A percentile compares a stretch with the other conserved stretches of the same genome.
Conservation (phyloP, 768 basidiomycete genomes). For the Solioccasus polychromus region DNA sequence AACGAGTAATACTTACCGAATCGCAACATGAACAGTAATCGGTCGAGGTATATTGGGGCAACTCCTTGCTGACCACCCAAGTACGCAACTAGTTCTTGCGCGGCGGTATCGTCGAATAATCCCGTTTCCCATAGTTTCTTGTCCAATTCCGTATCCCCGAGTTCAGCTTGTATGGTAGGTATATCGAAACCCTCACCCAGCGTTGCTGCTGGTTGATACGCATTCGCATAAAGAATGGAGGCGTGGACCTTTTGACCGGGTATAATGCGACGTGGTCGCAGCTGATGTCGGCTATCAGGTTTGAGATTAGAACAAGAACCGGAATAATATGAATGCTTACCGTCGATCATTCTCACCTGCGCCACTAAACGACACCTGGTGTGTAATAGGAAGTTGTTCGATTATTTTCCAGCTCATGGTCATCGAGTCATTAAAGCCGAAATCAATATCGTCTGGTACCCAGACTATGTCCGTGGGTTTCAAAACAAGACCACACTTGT, state of each 20-base stretch:
- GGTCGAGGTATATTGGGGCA: conserved; percentile 18
- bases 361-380: conserved; percentile 22
- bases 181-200: conserved; percentile 25
- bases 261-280: conserved; percentile 26
- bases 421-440: conserved; percentile 24
- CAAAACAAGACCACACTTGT: conserved; percentile 23
- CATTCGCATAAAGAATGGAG: conserved; percentile 21
- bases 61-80: conserved; percentile 13
- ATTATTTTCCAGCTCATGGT: background rate
- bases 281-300: conserved; percentile 10
- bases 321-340: conserved; percentile 3
- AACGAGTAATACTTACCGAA: conserved; percentile 13
- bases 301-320: background rate
- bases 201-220: conserved; percentile 18
- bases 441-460: conserved; percentile 26
- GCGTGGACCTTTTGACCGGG: conserved; percentile 27
- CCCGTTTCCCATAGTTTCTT: conserved; percentile 18
- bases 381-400: conserved; percentile 24
- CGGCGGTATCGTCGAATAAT: conserved; percentile 20
- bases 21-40: conserved; percentile 19
- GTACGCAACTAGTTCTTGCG: conserved; percentile 8
- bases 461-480: conserved; percentile 26
- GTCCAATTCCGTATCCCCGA: conserved; percentile 6
- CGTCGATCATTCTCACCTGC: conserved; percentile 13
- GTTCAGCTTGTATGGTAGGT: conserved; percentile 2